These are phyloP conservation scores for Hypoxylon sp. DNA, from an alignment of 2,329 filamentous ascomycete species.

Conservation along the genomic window DNA sequence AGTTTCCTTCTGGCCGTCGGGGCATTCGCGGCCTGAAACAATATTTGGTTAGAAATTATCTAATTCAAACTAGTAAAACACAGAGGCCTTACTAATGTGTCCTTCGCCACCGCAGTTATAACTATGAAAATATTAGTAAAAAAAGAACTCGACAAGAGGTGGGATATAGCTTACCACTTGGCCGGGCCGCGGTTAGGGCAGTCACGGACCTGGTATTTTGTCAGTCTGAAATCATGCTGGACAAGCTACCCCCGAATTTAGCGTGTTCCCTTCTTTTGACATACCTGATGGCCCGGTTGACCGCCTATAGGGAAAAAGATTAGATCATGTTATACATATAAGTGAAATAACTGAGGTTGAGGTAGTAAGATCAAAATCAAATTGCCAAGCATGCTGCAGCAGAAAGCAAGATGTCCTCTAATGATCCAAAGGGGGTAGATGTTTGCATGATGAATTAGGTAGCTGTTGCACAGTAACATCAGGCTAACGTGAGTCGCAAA, in stretches of 20 bases:
- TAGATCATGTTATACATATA: slow-evolving; percentile 46
- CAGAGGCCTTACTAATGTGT: slow-evolving; percentile 77
- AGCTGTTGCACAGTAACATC: slow-evolving; percentile 9
- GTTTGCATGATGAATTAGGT: slow-evolving; percentile 11
- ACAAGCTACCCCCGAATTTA: slow-evolving; percentile 25
- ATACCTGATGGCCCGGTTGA: slow-evolving; percentile 81
- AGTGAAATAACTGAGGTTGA: not conserved
- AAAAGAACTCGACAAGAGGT: not conserved
- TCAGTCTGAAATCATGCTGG: slow-evolving; percentile 48
- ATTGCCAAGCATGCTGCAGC: not conserved
- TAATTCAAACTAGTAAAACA: slow-evolving; percentile 15
- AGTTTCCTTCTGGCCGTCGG: slow-evolving; percentile 88
- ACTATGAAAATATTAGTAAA: slow-evolving; percentile 49
- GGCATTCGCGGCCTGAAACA: slow-evolving; percentile 84
- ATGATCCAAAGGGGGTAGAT: not conserved
- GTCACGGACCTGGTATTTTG: slow-evolving; percentile 76
- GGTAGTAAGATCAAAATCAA: not conserved
- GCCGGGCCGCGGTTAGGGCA: slow-evolving; percentile 87
- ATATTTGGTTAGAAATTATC: slow-evolving; percentile 44
- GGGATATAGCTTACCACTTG: slow-evolving; percentile 75
- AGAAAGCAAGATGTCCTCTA: slow-evolving; percentile 30
- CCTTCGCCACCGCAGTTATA: slow-evolving; percentile 69
- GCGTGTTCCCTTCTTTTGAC: slow-evolving; percentile 51
- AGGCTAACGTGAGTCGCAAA: slow-evolving; percentile 1
- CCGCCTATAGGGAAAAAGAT: slow-evolving; percentile 69